A percentile compares a stretch with the other conserved stretches of the same genome.
Evolutionary conservation across 202 grass and related monocot species (phyloP).

Genomic region (Setaria italica): DNA sequence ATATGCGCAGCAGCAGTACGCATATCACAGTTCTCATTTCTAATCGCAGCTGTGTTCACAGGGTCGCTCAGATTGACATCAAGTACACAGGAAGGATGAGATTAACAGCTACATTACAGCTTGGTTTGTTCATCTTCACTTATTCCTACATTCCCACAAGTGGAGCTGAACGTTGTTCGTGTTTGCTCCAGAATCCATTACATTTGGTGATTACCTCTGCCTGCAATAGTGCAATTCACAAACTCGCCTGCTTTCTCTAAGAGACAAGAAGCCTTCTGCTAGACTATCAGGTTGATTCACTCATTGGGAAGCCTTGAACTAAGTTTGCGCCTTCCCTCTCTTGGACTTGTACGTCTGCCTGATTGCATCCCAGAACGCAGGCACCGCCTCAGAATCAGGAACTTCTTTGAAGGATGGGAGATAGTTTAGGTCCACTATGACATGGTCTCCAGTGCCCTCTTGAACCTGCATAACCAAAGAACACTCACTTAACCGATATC

Average conservation of each 20-base stretch:
- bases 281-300: neutral
- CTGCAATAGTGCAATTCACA: neutral
- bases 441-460: constrained; percentile 80
- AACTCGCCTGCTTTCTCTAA: constrained; percentile 16
- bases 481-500: constrained; percentile 10
- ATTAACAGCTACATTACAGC: neutral
- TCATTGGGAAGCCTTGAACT: neutral
- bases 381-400: constrained; percentile 69
- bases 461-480: constrained; percentile 69
- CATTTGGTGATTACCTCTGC: neutral
- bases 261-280: neutral
- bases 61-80: constrained; percentile 6
- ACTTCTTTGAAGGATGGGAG: constrained; percentile 97
- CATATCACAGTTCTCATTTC: neutral
- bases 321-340: constrained; percentile 43
- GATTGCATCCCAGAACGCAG: constrained; percentile 84
- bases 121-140: neutral
- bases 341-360: constrained; percentile 53
- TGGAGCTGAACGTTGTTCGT: neutral
- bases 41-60: neutral
- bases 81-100: neutral
- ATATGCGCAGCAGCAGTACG: neutral
- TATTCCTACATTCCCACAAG: constrained; percentile 1
- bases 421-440: constrained; percentile 96
- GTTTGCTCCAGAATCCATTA: constrained; percentile 14